Percentiles rank a stretch among this genome's conserved stretches.
These are phyloP conservation scores for Adenanthera pavonina DNA, from an alignment of 306 rosid genomes.

Conservation along the genomic window DNA sequence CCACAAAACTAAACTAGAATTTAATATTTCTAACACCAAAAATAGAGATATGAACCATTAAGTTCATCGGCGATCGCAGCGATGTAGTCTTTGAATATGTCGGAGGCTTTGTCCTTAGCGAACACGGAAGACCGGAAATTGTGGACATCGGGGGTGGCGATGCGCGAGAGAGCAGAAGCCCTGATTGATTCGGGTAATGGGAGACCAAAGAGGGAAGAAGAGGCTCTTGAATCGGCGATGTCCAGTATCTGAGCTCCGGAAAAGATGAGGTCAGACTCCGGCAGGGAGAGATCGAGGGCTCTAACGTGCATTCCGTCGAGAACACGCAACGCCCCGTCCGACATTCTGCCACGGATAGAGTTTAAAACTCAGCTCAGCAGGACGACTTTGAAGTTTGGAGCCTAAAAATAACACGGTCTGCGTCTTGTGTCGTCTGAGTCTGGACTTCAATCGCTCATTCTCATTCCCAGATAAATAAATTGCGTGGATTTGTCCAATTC, in stretches of 20 bases:
- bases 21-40: neutral
- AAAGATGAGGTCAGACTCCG: constrained; percentile 35
- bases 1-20: neutral
- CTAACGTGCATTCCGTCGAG: constrained; percentile 74
- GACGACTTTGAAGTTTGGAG: neutral
- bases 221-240: constrained; percentile 65
- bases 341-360: constrained; percentile 58
- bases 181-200: constrained; percentile 62
- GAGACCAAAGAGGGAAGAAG: constrained; percentile 67
- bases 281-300: constrained; percentile 52
- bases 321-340: constrained; percentile 62
- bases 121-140: constrained; percentile 47
- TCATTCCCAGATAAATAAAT: neutral
- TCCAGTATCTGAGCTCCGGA: constrained; percentile 70
- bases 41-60: constrained; percentile 53
- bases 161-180: constrained; percentile 62
- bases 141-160: constrained; percentile 36
- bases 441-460: neutral
- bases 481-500: neutral
- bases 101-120: constrained; percentile 52
- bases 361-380: constrained; percentile 1
- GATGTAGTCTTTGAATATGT: constrained; percentile 58
- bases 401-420: neutral
- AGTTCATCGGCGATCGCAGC: constrained; percentile 82
- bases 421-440: neutral